Base-by-base conservation (phyloP, 2,329 filamentous ascomycete genomes). In the Colletotrichum trifolii region DNA sequence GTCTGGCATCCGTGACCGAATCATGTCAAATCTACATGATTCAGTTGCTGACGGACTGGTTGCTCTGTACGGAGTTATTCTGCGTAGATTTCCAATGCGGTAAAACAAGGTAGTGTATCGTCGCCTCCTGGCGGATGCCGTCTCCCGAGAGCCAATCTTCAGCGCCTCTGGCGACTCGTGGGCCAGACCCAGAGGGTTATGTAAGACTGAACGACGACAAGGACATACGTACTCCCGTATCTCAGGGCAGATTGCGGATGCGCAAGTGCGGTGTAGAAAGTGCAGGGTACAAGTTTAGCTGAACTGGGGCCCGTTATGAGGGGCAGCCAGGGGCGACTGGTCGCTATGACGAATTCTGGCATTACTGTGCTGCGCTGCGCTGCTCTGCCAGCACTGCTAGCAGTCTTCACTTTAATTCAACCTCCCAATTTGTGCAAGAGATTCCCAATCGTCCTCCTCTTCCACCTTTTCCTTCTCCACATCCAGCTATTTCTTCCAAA, bases 281-380 rank as follows among this genome's bases (percentile, higher is more conserved):
- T 25, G 11, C 13, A 34, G 40, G 13, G 13, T 38, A 10, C 36
- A 25, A 25, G 25, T 34, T 36, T n/a, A 38, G 54, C 54, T 49
- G 25, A 15, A 33, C 25, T 25, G 25, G 25, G 25, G 25, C 25
- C 25, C 25, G 49, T 57, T 53, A 65, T 62, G 63, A 66, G 63
- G 63, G 63, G 63, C 63, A 66, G 25, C 63, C 52, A 66, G 58
- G 58, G 60, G 55, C 46, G 63, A 66, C 63, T 34, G 47, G 58
- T 66, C 63, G 63, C 63, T 66, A 66, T 66, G 63, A 66, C 63
- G 63, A 66, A 63, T 53, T 57, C 47, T 66, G 46, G 63, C 63
- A 66, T 66, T 25, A 25, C 25, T 25, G 25, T 5, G 25, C 25
- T 25, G 25, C 25, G 25, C 25, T 25, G 25, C 25, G 25, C 25